phyloP scores from a whole-genome alignment of 345 rosid genomes.

The Pistacia integerrima region DNA sequence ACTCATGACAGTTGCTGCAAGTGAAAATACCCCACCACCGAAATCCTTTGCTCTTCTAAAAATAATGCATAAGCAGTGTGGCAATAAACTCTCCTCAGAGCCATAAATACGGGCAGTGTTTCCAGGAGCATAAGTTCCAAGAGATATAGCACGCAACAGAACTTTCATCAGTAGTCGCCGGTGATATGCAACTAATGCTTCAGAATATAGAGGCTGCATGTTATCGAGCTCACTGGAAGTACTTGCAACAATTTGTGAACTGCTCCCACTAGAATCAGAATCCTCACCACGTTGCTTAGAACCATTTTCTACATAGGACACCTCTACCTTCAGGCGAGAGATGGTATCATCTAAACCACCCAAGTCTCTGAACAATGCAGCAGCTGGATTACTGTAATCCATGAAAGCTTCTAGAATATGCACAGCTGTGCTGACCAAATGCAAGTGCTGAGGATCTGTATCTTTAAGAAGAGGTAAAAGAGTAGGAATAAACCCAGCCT shows the following conservation, averaged over 20 bases:
- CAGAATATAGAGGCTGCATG: conserved; percentile 72
- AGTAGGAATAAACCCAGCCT: conserved; percentile 91
- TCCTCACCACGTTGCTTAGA: conserved; percentile 55
- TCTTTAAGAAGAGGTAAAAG: conserved; percentile 93
- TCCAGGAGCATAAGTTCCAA: conserved; percentile 95
- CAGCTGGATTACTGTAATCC: conserved; percentile 96
- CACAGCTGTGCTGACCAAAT: conserved; percentile 86
- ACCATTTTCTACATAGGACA: conserved; percentile 62
- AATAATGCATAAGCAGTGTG: conserved; percentile 79
- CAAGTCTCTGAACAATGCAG: conserved; percentile 89
- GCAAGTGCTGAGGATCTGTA: conserved; percentile 89
- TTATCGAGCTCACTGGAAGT: conserved; percentile 56
- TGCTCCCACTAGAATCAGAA: conserved; percentile 43
- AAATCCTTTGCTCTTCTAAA: conserved; percentile 88
- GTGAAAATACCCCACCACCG: conserved; percentile 97
- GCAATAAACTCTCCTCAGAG: conserved; percentile 84
- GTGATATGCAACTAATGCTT: conserved; percentile 78
- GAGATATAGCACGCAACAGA: conserved; percentile 86
- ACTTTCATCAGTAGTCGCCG: conserved; percentile 78
- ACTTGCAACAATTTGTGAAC: conserved; percentile 37
- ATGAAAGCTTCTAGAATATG: conserved; percentile 90
- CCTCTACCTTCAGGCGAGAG: conserved; percentile 78
- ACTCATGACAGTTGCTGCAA: conserved; percentile 95
- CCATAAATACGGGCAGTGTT: conserved; percentile 75
- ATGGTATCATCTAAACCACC: conserved; percentile 97